Conservation (phyloP, 305 asterid species). For the Solanum hybrid region DNA sequence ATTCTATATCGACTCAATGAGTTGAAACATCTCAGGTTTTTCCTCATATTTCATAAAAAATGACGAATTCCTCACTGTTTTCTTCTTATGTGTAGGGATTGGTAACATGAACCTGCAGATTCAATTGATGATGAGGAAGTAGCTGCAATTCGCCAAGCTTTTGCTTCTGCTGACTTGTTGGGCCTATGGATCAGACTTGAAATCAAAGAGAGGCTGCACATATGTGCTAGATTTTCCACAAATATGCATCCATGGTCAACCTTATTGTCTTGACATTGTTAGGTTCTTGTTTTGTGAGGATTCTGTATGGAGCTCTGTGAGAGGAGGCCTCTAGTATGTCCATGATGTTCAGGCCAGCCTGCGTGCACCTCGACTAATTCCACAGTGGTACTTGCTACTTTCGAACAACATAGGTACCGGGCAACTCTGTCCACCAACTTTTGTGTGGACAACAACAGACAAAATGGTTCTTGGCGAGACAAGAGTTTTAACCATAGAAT, state of each 20-base stretch:
- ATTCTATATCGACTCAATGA: not conserved
- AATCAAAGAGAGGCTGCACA: not conserved
- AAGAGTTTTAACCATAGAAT: not conserved
- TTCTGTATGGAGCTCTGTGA: not conserved
- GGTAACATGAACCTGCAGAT: not conserved
- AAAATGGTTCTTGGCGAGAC: not conserved
- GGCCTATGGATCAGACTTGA: not conserved
- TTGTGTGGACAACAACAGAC: not conserved
- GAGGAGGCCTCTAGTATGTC: not conserved
- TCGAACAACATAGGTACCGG: not conserved
- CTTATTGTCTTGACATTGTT: not conserved
- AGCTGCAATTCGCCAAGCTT: not conserved
- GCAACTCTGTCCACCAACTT: not conserved
- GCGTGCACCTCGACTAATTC: not conserved
- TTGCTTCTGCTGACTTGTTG: not conserved
- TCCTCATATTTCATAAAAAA: not conserved
- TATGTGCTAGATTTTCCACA: not conserved
- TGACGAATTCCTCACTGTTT: not conserved
- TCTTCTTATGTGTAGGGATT: not conserved
- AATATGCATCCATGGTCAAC: not conserved
- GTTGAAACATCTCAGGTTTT: not conserved
- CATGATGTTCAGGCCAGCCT: not conserved
- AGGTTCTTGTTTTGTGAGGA: not conserved
- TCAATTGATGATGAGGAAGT: not conserved
- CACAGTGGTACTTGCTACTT: not conserved